A percentile compares a stretch with the other conserved stretches of the same genome.
phyloP scores from a whole-genome alignment of 768 basidiomycete genomes.

The Lactarius hengduanensis region DNA sequence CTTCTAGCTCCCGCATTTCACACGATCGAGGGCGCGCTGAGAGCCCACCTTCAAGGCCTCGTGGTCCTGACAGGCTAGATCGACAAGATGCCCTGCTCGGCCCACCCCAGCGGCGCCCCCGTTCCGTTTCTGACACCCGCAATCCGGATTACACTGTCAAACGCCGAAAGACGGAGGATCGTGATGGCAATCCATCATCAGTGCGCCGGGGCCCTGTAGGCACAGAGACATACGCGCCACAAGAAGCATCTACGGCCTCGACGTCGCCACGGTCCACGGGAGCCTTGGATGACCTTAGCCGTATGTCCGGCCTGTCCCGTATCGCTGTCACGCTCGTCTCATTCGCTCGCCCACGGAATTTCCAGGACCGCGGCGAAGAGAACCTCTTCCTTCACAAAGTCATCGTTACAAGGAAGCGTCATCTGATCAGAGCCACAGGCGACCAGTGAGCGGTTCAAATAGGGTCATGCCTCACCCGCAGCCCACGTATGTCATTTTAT shows the following conservation, averaged over 20 bases:
- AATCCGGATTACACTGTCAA: slow-evolving; percentile 25
- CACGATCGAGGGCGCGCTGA: slow-evolving; percentile 18
- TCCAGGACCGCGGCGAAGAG: slow-evolving; percentile 26
- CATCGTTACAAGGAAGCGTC: slow-evolving; percentile 27
- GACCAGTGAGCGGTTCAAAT: slow-evolving; percentile 16
- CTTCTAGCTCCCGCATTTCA: slow-evolving; percentile 15
- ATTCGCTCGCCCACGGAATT: slow-evolving; percentile 17
- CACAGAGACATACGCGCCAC: slow-evolving; percentile 14
- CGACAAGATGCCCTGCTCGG: slow-evolving; percentile 22
- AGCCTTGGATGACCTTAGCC: slow-evolving; percentile 21
- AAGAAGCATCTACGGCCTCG: slow-evolving; percentile 20
- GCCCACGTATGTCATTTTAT: slow-evolving; percentile 16
- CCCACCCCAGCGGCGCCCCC: slow-evolving; percentile 25
- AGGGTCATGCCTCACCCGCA: slow-evolving; percentile 14
- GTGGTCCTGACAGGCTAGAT: slow-evolving; percentile 7
- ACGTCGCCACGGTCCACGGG: slow-evolving; percentile 25
- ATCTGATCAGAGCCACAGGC: slow-evolving; percentile 1
- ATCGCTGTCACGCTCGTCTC: slow-evolving; percentile 17
- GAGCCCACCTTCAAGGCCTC: slow-evolving; percentile 23
- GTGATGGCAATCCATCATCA: slow-evolving; percentile 12
- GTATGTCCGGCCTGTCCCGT: slow-evolving; percentile 28
- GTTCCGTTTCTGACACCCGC: slow-evolving; percentile 15
- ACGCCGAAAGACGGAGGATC: slow-evolving; percentile 25
- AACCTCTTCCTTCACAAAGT: slow-evolving; percentile 28
- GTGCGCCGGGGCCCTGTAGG: slow-evolving; percentile 21